Evolutionary conservation across 768 basidiomycete genomes (phyloP).

Genomic region (Suillus plorans): DNA sequence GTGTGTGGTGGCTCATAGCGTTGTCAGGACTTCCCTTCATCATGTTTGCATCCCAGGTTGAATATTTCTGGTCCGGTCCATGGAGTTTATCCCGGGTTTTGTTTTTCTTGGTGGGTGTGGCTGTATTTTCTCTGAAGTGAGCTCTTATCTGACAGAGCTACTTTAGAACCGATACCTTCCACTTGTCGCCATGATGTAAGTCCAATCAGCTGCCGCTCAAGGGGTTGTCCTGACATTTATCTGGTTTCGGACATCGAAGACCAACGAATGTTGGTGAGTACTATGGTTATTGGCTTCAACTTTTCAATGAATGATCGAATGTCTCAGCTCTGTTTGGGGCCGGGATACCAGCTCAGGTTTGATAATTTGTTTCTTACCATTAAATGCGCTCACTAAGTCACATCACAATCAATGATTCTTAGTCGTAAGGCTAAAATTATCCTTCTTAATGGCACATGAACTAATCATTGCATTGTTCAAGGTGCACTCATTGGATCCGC

Average conservation of each 20-base stretch:
- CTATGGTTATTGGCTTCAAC: not conserved
- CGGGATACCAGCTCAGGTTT: constrained; percentile 4
- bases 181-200: constrained; percentile 6
- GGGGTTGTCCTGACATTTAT: not conserved
- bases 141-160: not conserved
- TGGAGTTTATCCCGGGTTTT: constrained; percentile 10
- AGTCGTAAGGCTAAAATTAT: not conserved
- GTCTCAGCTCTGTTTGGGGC: constrained; percentile 5
- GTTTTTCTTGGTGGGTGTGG: constrained; percentile 5
- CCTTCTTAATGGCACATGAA: not conserved
- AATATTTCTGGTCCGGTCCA: constrained; percentile 12
- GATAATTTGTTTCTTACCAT: not conserved
- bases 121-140: not conserved
- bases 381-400: not conserved
- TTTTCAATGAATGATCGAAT: not conserved
- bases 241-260: not conserved
- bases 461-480: not conserved
- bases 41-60: constrained; percentile 3
- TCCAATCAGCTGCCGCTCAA: not conserved
- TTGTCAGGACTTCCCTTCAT: not conserved
- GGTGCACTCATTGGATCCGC: constrained; percentile 7
- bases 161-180: constrained; percentile 12
- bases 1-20: not conserved
- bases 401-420: not conserved
- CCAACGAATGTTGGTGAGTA: constrained; percentile 4